Base-by-base conservation (phyloP, 495 filamentous ascomycete genomes). In the Talaromyces trachyspermus region DNA sequence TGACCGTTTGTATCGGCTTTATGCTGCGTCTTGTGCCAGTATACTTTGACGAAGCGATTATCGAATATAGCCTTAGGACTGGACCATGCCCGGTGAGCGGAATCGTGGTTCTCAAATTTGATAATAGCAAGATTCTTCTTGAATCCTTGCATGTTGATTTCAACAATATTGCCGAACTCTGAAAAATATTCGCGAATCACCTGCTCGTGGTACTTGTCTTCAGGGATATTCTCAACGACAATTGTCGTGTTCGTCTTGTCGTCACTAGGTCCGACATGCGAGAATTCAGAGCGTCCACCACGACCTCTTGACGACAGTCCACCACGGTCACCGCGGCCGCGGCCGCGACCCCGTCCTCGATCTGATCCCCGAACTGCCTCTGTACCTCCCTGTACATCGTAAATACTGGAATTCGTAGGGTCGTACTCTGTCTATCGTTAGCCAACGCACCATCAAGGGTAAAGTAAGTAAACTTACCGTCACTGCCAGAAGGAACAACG, bases 1-100 rank as follows among this genome's bases (percentile, higher is more conserved):
- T 60, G 42, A 23, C 56, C 57, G 29, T 64, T 66, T 30, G 51
- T 58, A 15, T 72, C 66, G 4, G 65, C 58, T 25, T 68, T 68
- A 15, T 55, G 53, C 2, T 81, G 79, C 0, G 82, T 77, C 53
- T 86, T 91, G 61, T 86, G 77, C 92, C 92, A 98, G 57, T 89
- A 98, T 4, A 98, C 89, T 60, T 95, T 98, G 36, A 98, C 92
- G 55, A 98, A 98, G 15, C 92, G 77, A 53, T 98, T 98, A 51
- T 95, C 89, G 55, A 98, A 98, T 41, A 98, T 88, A 39, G 88
- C 86, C 58, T 94, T 95, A 0, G 92, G 92, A 32, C 88, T 95
- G 12, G 83, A 80, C 66, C 89, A 96, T 2, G 92, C 92, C 14
- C 80, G 76, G 52, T 84, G 81, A 12, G 92, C 92, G 33, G 82